These are phyloP conservation scores for Rhododendron williamsianum DNA, from an alignment of 148 eudicot species.

Conservation along the genomic window DNA sequence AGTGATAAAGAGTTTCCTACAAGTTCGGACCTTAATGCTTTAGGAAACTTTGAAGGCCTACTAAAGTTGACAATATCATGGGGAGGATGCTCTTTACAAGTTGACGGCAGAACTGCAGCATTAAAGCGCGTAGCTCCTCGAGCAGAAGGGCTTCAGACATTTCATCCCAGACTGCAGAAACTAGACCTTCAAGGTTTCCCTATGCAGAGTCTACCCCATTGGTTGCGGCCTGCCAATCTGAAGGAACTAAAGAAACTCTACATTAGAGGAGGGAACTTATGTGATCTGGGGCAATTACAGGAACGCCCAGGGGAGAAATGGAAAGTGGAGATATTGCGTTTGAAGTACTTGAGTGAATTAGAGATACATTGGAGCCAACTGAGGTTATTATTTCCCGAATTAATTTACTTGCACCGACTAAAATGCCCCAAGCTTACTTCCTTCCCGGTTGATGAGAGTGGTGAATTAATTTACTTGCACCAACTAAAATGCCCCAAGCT, in stretches of 20 bases:
- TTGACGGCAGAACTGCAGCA: background rate
- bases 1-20: background rate
- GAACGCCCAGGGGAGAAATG: background rate
- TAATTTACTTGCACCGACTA: slow-evolving; percentile 18
- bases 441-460: slow-evolving; percentile 20
- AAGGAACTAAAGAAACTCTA: too few species aligned
- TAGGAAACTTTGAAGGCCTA: slow-evolving; percentile 8
- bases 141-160: too few species aligned
- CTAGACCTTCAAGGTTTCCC: too few species aligned
- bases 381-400: background rate
- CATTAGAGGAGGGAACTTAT: slow-evolving; percentile 22
- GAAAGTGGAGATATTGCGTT: too few species aligned
- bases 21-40: slow-evolving; percentile 26
- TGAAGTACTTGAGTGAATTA: background rate
- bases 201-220: too few species aligned
- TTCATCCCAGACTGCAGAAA: slow-evolving; percentile 19
- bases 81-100: background rate
- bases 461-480: too few species aligned
- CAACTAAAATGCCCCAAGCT: too few species aligned
- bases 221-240: too few species aligned
- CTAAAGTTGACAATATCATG: slow-evolving; percentile 18
- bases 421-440: slow-evolving; percentile 16
- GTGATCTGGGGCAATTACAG: slow-evolving; percentile 13
- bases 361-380: background rate
- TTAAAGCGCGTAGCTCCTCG: too few species aligned